Evolutionary conservation across 2,329 filamentous ascomycete species (phyloP).

Genomic region (Ceratocystis smalleyi): DNA sequence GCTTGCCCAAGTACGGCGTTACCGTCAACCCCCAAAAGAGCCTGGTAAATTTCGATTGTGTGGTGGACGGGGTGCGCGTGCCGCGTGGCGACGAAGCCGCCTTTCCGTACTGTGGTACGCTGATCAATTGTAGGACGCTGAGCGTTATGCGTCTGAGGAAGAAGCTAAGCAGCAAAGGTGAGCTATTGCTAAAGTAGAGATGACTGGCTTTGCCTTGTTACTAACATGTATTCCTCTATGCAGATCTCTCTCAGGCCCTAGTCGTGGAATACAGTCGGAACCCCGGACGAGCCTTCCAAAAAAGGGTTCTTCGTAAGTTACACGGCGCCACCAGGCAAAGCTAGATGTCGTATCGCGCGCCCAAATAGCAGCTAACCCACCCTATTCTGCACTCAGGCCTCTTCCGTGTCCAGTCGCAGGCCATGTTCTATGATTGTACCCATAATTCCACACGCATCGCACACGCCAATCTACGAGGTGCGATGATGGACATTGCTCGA

Average conservation of each 20-base stretch:
- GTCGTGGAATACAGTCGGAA: constrained; percentile 60
- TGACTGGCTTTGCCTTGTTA: not conserved
- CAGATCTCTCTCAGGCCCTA: constrained; percentile 47
- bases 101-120: constrained; percentile 80
- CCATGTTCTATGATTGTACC: constrained; percentile 66
- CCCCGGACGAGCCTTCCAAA: constrained; percentile 63
- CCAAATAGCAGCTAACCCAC: not conserved
- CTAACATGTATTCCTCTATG: not conserved
- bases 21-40: constrained; percentile 63
- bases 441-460: constrained; percentile 60
- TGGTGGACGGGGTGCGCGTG: constrained; percentile 37
- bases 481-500: constrained; percentile 61
- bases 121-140: constrained; percentile 60
- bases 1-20: constrained; percentile 67
- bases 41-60: constrained; percentile 64
- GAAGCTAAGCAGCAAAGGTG: constrained; percentile 36
- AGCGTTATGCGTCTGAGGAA: constrained; percentile 56
- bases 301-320: constrained; percentile 54
- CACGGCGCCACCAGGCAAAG: too few species aligned
- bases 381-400: constrained; percentile 29
- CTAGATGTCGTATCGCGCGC: too few species aligned
- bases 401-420: constrained; percentile 73
- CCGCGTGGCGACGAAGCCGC: constrained; percentile 28
- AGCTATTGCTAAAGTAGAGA: constrained; percentile 19
- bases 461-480: constrained; percentile 56